Percentiles rank a stretch among this genome's conserved stretches.
These are phyloP conservation scores for Fusarium tupiense DNA, from an alignment of 2,329 filamentous ascomycete species.

Conservation along the genomic window DNA sequence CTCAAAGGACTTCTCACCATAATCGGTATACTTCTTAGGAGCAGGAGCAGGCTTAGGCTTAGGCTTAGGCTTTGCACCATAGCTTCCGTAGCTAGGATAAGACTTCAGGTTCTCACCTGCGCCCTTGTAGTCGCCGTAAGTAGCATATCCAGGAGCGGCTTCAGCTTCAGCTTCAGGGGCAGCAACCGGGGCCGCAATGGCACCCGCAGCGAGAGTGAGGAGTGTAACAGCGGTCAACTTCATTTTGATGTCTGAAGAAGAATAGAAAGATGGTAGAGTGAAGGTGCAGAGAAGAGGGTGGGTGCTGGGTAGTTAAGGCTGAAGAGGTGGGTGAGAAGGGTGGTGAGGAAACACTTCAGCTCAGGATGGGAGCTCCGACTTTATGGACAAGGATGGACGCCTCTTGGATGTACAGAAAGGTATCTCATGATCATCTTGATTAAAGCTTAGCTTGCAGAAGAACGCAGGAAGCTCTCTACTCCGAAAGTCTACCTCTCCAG, in stretches of 20 bases:
- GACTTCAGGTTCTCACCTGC: background rate
- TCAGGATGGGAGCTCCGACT: slow-evolving; percentile 8
- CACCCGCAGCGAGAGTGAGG: slow-evolving; percentile 38
- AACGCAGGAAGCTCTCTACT: background rate
- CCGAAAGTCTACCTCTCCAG: background rate
- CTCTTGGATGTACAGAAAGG: background rate
- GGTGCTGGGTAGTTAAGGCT: background rate
- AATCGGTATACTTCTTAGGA: slow-evolving; percentile 12
- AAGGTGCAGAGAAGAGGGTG: background rate
- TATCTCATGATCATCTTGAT: background rate
- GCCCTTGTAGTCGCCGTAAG: background rate
- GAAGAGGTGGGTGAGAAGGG: slow-evolving; percentile 1
- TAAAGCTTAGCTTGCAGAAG: background rate
- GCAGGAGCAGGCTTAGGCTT: slow-evolving; percentile 6
- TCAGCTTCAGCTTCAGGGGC: slow-evolving; percentile 25
- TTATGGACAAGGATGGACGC: slow-evolving; percentile 21
- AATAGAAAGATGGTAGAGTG: background rate
- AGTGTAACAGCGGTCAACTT: slow-evolving; percentile 43
- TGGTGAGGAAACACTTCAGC: background rate
- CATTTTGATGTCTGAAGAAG: slow-evolving; percentile 37
- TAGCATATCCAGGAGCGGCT: background rate
- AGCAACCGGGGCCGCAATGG: slow-evolving; percentile 38
- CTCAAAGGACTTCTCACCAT: background rate
- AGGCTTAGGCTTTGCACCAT: background rate
- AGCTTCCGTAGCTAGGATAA: background rate